Base-by-base conservation (phyloP, 805 yeast genomes). In the Ogataea philodendri region DNA sequence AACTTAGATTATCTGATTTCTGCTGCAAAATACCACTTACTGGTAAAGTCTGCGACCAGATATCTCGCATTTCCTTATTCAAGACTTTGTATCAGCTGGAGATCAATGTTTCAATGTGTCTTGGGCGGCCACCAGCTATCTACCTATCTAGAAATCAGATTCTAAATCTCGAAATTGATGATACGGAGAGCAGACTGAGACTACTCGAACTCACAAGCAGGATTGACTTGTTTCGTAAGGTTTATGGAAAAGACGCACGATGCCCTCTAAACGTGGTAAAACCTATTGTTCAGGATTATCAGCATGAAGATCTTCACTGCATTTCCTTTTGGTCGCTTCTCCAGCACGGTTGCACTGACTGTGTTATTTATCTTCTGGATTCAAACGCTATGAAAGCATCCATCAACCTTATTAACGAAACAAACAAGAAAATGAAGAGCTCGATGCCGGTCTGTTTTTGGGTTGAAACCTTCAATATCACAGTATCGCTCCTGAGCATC, bases 111-210 rank as follows among this genome's bases (percentile, higher is more conserved):
- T 39, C 50, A 5, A 25, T 46, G 7, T 23, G 35, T 7, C 13
- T 46, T 4, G 52, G 52, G 2, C 27, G 39, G 15, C 41, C 46
- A 3, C 45, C 49, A 6, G n/a, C 26, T n/a, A 24, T 24, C 9
- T 24, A 24, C 14, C 13, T 24, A 4, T 24, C 26, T 5, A 24
- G 16, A 8, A 24, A 24, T 24, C 26, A 24, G 8, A 24, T 24
- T 7, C 10, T 10, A 11, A 11, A 14, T 24, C 26, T 24, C 13
- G 26, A 24, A 24, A 24, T 24, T 8, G 26, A 24, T 13, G 26
- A 24, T 8, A 9, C 10, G 11, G 14, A 24, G 10, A 24, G 9
- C 16, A 24, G 15, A 14, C 9, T 14, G 17, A 9, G 9, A 5
- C 13, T 24, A n/a, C 10, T 24, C 15, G 26, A 24, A 15, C 15